Percentiles rank a stretch among this genome's conserved stretches.
phyloP scores from a whole-genome alignment of 164 flowering plant genomes.

The Amborella trichopoda region DNA sequence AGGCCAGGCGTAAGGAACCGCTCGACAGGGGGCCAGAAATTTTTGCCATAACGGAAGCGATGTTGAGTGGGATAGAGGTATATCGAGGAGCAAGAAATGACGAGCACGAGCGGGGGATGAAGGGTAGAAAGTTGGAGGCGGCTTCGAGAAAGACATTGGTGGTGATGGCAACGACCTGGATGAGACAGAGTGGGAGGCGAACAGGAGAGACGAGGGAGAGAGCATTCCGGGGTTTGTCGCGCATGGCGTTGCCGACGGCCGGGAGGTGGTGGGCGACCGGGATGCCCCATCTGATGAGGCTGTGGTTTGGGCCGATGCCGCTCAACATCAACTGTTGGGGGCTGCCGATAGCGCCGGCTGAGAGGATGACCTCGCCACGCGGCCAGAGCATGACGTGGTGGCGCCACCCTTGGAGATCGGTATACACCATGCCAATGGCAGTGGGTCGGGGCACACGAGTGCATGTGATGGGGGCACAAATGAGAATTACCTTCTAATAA shows the following conservation, averaged over 20 bases:
- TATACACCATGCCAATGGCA: constrained; percentile 45
- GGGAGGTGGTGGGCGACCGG: no score
- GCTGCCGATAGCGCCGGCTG: constrained; percentile 84
- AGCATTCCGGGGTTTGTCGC: constrained; percentile 91
- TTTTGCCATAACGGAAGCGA: not conserved
- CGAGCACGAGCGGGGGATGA: no score
- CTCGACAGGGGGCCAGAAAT: constrained; percentile 1
- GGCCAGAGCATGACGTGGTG: constrained; percentile 68
- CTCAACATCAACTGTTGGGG: constrained; percentile 76
- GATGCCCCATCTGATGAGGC: no score
- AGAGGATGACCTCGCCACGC: no score
- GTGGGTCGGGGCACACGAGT: no score
- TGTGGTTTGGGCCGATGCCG: constrained; percentile 84
- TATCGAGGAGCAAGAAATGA: no score
- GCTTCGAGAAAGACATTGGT: constrained; percentile 75
- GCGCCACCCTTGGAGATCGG: constrained; percentile 34
- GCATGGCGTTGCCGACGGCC: constrained; percentile 52
- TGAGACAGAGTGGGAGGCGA: no score
- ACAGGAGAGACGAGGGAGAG: no score
- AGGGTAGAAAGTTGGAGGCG: constrained; percentile 46
- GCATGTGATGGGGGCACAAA: no score
- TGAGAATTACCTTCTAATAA: no score
- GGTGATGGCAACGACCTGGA: no score
- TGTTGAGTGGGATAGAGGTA: constrained; percentile 56
- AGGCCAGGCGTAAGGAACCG: not conserved